Percentiles rank a stretch among this genome's conserved stretches.
These are phyloP conservation scores for Fusarium sp. DNA, from an alignment of 2,329 filamentous ascomycete species.

Conservation along the genomic window DNA sequence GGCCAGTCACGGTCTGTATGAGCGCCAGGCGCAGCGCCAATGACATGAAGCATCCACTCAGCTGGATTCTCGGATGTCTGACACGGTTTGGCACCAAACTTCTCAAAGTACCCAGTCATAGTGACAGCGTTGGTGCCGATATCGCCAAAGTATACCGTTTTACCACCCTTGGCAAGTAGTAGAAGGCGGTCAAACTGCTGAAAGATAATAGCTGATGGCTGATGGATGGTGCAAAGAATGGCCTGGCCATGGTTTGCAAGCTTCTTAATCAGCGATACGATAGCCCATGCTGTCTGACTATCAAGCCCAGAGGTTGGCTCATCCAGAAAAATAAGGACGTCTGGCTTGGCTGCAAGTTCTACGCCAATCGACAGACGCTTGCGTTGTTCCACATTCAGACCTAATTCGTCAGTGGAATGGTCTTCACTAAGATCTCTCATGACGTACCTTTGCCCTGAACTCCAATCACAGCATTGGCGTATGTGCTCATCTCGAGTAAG, in stretches of 20 bases:
- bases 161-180: conserved; percentile 50
- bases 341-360: conserved; percentile 65
- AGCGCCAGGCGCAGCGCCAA: conserved; percentile 63
- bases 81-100: conserved; percentile 74
- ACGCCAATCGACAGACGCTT: conserved; percentile 71
- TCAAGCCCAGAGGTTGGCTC: conserved; percentile 71
- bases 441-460: conserved; percentile 62
- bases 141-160: conserved; percentile 55
- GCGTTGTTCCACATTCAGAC: conserved; percentile 69
- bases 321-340: conserved; percentile 69
- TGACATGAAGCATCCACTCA: conserved; percentile 55
- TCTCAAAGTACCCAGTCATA: conserved; percentile 80
- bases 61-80: conserved; percentile 79
- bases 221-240: conserved; percentile 51
- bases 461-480: conserved; percentile 72
- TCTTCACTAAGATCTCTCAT: no score
- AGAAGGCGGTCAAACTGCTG: conserved; percentile 68
- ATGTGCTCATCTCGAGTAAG: conserved; percentile 72
- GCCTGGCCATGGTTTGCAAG: conserved; percentile 64
- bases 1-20: conserved; percentile 73
- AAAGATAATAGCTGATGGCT: conserved; percentile 28
- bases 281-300: conserved; percentile 70
- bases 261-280: conserved; percentile 69
- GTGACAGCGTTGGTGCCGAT: conserved; percentile 77
- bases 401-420: not conserved